These are phyloP conservation scores for Aspergillus versicolor DNA, from an alignment of 2,329 filamentous ascomycete genomes.

Conservation along the genomic window DNA sequence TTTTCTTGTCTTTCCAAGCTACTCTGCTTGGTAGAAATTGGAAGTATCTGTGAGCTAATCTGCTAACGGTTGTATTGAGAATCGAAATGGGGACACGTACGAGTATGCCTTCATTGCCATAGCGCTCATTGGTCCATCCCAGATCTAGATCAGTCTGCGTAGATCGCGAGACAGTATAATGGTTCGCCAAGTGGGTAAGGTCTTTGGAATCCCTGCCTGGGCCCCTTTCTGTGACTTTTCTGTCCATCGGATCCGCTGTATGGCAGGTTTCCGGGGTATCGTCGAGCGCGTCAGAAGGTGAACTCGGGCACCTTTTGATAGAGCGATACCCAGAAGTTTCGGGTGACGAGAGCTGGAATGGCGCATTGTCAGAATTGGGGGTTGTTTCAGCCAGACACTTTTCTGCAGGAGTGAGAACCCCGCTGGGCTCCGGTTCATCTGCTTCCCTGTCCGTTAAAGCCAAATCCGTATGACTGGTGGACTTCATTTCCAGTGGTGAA, in stretches of 20 bases:
- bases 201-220: neutral
- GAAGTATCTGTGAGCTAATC: neutral
- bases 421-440: neutral
- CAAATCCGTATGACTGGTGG: no score
- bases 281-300: neutral
- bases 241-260: neutral
- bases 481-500: neutral
- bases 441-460: neutral
- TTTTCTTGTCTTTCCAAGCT: constrained; percentile 2
- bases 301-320: neutral
- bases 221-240: neutral
- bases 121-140: neutral
- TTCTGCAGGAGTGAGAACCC: neutral
- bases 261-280: neutral
- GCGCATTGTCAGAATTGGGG: neutral
- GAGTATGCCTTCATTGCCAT: neutral
- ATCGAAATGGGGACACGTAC: neutral
- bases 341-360: neutral
- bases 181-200: neutral
- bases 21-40: neutral
- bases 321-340: neutral
- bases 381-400: neutral
- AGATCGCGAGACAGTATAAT: neutral
- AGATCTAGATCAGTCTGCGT: constrained; percentile 1
- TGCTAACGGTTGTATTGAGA: neutral